These are phyloP conservation scores for Leccinum obscurum DNA, from an alignment of 768 basidiomycete species.

Conservation along the genomic window DNA sequence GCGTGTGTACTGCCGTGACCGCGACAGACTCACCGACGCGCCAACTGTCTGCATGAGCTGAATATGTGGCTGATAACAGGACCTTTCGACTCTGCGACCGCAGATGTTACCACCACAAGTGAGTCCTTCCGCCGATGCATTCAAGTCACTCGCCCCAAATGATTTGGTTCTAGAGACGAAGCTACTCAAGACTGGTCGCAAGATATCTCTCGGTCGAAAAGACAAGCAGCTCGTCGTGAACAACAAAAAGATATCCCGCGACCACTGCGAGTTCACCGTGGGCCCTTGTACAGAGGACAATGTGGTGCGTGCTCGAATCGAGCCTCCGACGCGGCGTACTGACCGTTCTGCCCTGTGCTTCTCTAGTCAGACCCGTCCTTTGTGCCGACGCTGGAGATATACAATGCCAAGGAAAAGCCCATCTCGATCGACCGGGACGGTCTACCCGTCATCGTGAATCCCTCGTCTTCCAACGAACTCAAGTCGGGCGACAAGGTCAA, in stretches of 20 bases:
- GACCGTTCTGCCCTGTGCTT: background rate
- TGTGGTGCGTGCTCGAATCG: conserved; percentile 42
- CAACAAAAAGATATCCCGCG: conserved; percentile 63
- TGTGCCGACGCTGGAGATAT: conserved; percentile 49
- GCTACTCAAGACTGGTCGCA: conserved; percentile 58
- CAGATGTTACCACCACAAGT: conserved; percentile 43
- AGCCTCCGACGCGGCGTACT: background rate
- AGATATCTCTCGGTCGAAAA: conserved; percentile 60
- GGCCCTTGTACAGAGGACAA: conserved; percentile 51
- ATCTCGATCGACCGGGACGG: conserved; percentile 43
- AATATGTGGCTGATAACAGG: conserved; percentile 57
- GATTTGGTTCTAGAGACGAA: conserved; percentile 44
- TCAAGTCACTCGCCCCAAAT: conserved; percentile 1
- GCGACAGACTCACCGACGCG: too few relatives aligned
- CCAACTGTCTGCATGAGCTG: background rate
- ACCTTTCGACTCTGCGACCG: conserved; percentile 47
- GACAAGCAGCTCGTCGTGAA: conserved; percentile 50
- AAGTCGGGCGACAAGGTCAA: conserved; percentile 54
- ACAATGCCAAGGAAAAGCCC: conserved; percentile 48
- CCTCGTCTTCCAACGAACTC: conserved; percentile 41
- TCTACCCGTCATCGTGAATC: conserved; percentile 35
- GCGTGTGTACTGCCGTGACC: too few relatives aligned
- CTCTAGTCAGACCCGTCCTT: conserved; percentile 49
- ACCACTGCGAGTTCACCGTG: conserved; percentile 60
- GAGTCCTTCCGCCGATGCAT: conserved; percentile 26